Conservation (phyloP, 768 basidiomycete species). For the Chalciporus chontae region DNA sequence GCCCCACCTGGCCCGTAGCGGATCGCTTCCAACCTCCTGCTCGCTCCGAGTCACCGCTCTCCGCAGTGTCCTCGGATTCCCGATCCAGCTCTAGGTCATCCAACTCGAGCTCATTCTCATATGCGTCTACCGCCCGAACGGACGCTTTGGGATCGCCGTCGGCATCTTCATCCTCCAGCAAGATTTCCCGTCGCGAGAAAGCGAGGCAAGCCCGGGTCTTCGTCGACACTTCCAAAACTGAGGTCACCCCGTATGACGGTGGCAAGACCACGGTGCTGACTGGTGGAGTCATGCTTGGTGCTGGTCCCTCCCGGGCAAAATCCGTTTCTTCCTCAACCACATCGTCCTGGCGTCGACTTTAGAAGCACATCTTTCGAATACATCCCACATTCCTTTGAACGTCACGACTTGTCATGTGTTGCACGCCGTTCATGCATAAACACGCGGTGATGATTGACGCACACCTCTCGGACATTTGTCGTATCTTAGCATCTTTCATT, state of each 20-base stretch:
- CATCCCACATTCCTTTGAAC: slow-evolving; percentile 22
- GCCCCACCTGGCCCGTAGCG: slow-evolving; percentile 67
- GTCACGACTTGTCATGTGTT: slow-evolving; percentile 19
- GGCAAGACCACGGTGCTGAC: slow-evolving; percentile 87
- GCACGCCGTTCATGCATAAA: slow-evolving; percentile 24
- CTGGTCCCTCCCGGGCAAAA: slow-evolving; percentile 35
- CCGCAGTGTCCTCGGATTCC: slow-evolving; percentile 50
- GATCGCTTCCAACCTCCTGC: slow-evolving; percentile 52
- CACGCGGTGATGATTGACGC: slow-evolving; percentile 25
- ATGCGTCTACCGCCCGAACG: slow-evolving; percentile 54
- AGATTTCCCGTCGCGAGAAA: slow-evolving; percentile 66
- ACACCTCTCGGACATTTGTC: slow-evolving; percentile 22
- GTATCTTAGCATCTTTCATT: slow-evolving; percentile 31
- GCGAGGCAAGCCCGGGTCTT: slow-evolving; percentile 68
- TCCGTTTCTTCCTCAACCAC: slow-evolving; percentile 22
- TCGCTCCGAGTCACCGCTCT: slow-evolving; percentile 58
- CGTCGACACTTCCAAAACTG: slow-evolving; percentile 69
- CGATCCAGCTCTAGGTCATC: slow-evolving; percentile 60
- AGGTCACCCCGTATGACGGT: slow-evolving; percentile 82
- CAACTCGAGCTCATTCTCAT: slow-evolving; percentile 72
- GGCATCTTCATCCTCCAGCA: slow-evolving; percentile 42
- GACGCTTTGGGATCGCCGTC: slow-evolving; percentile 44
- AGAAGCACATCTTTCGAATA: slow-evolving; percentile 17
- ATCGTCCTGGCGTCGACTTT: slow-evolving; percentile 60
- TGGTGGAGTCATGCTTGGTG: slow-evolving; percentile 84